Evolutionary conservation across 2,329 filamentous ascomycete species (phyloP).

Genomic region (Dothideomycetes sp.): DNA sequence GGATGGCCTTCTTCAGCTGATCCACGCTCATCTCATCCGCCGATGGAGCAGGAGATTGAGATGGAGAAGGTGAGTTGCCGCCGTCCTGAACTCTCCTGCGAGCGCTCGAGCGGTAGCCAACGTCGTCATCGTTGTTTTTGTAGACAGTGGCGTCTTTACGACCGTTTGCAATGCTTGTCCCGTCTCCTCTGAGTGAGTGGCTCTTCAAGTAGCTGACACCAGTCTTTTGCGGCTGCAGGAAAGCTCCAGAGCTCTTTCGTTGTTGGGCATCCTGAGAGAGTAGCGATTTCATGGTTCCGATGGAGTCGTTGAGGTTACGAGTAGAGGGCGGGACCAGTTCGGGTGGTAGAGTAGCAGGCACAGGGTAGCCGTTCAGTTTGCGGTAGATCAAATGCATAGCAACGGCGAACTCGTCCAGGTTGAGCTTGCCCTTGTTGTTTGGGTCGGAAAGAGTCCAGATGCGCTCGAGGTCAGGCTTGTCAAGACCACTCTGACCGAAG

Average conservation of each 20-base stretch:
- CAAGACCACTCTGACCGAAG: conserved; percentile 88
- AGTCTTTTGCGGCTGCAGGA: conserved; percentile 85
- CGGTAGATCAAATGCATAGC: conserved; percentile 99
- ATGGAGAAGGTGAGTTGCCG: conserved; percentile 65
- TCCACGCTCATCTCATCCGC: conserved; percentile 77
- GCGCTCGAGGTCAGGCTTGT: conserved; percentile 78
- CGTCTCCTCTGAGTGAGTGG: conserved; percentile 65
- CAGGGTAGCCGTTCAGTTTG: conserved; percentile 88
- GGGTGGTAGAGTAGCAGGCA: conserved; percentile 76
- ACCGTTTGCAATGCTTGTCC: conserved; percentile 44
- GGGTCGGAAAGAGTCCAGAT: conserved; percentile 94
- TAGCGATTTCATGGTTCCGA: conserved; percentile 84
- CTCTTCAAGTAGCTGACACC: conserved; percentile 97
- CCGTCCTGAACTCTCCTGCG: conserved; percentile 60
- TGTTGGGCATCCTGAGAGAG: conserved; percentile 81
- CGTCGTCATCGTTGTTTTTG: conserved; percentile 87
- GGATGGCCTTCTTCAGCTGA: conserved; percentile 83
- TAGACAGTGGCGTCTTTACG: conserved; percentile 95
- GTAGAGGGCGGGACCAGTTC: conserved; percentile 93
- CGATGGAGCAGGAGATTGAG: conserved; percentile 51
- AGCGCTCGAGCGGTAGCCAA: conserved; percentile 80
- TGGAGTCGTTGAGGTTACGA: conserved; percentile 82
- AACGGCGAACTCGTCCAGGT: conserved; percentile 95
- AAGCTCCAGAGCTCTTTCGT: conserved; percentile 79
- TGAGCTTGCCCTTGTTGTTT: conserved; percentile 84